Percentiles rank a stretch among this genome's conserved stretches.
phyloP scores from a whole-genome alignment of 2,329 filamentous ascomycete species.

The Ophiocordyceps polyrhachis-furcata region DNA sequence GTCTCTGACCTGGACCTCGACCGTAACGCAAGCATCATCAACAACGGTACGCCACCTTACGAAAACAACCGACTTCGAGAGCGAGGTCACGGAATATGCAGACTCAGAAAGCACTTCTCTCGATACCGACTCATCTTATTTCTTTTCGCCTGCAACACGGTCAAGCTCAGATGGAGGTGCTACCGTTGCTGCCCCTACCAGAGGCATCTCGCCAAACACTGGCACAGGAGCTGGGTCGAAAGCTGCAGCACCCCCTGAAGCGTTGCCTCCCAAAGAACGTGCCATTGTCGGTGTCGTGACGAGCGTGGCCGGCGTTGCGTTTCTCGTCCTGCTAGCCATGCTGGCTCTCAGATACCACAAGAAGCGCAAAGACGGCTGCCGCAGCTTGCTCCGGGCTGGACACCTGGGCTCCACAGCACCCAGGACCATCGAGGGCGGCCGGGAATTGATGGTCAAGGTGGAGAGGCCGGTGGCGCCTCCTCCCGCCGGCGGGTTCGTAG shows the following conservation, averaged over 20 bases:
- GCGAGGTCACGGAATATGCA: neutral
- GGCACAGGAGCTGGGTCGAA: slow-evolving; percentile 5
- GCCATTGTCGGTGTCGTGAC: slow-evolving; percentile 39
- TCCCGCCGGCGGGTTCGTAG: slow-evolving; percentile 26
- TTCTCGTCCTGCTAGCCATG: slow-evolving; percentile 34
- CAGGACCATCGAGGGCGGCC: slow-evolving; percentile 2
- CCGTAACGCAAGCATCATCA: neutral
- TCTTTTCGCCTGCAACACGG: neutral
- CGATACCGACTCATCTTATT: neutral
- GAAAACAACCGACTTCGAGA: neutral
- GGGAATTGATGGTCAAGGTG: slow-evolving; percentile 19
- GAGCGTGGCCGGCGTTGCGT: slow-evolving; percentile 36
- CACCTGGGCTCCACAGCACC: slow-evolving; percentile 10
- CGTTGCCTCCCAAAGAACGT: slow-evolving; percentile 16
- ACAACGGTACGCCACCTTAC: neutral
- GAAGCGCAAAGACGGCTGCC: slow-evolving; percentile 26
- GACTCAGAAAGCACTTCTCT: neutral
- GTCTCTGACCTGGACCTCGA: neutral
- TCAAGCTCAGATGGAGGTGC: neutral
- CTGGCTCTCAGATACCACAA: slow-evolving; percentile 37
- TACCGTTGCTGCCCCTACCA: slow-evolving; percentile 1
- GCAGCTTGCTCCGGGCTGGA: slow-evolving; percentile 23
- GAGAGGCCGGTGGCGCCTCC: slow-evolving; percentile 28
- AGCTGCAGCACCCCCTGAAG: slow-evolving; percentile 6
- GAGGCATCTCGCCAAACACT: slow-evolving; percentile 4